phyloP scores from a whole-genome alignment of 2,329 filamentous ascomycete genomes.

The Botrytis deweyae region DNA sequence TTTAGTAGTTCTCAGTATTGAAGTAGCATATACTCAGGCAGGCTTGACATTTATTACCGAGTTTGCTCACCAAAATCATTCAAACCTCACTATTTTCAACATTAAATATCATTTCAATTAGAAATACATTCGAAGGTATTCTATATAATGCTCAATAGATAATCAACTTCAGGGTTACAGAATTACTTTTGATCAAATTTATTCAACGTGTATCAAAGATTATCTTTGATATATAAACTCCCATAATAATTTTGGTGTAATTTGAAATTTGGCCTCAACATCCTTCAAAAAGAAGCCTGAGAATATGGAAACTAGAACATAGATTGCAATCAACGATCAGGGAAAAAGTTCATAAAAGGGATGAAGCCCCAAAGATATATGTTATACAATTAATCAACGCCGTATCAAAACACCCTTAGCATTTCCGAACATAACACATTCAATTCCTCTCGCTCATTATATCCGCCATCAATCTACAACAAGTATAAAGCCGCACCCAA shows the following conservation, averaged over 20 bases:
- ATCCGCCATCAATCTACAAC: constrained; percentile 17
- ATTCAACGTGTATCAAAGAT: background rate
- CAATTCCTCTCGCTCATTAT: background rate
- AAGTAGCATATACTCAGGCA: background rate
- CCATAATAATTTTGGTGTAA: background rate
- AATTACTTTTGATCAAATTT: background rate
- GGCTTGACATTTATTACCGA: background rate
- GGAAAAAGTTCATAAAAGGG: background rate
- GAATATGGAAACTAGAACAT: background rate
- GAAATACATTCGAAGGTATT: background rate
- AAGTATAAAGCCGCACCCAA: constrained; percentile 21
- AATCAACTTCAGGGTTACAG: background rate
- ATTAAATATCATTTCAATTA: background rate
- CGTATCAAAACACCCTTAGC: background rate
- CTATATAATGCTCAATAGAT: background rate
- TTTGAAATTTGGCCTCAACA: background rate
- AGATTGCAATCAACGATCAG: background rate
- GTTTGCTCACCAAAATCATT: background rate
- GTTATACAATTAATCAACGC: background rate
- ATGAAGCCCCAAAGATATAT: background rate
- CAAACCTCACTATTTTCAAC: background rate
- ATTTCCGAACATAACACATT: background rate
- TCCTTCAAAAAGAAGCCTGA: background rate
- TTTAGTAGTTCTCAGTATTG: background rate
- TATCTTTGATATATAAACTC: background rate